Evolutionary conservation across 441 rosid genomes (phyloP).

Genomic region (Macaranga tanarius): DNA sequence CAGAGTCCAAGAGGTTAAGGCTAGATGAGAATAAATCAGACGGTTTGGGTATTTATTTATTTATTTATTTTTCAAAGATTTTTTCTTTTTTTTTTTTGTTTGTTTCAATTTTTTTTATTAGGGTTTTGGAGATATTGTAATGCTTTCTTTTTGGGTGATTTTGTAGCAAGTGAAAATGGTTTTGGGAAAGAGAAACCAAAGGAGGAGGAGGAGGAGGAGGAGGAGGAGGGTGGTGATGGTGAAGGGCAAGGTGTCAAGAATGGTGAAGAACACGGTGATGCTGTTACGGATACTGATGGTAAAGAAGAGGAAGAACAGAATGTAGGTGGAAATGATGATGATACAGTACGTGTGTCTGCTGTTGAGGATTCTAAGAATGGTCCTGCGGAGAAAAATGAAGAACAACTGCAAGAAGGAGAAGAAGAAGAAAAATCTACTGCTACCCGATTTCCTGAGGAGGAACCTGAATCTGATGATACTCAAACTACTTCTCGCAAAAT

Average conservation of each 20-base stretch:
- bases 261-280: conserved; percentile 13
- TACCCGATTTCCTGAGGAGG: conserved; percentile 29
- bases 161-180: conserved; percentile 46
- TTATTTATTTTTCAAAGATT: not conserved
- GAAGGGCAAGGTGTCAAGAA: conserved; percentile 22
- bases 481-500: conserved; percentile 51
- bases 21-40: conserved; percentile 42
- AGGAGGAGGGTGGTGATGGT: conserved; percentile 19
- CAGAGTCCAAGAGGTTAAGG: conserved; percentile 61
- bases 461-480: conserved; percentile 30
- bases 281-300: conserved; percentile 16
- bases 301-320: conserved; percentile 23
- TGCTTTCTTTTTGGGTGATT: not conserved
- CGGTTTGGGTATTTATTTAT: conserved; percentile 41
- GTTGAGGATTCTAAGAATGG: conserved; percentile 35
- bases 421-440: conserved; percentile 21
- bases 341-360: conserved; percentile 20
- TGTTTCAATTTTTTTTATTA: not conserved
- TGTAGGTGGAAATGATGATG: conserved; percentile 6
- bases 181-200: conserved; percentile 31
- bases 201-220: conserved; percentile 33
- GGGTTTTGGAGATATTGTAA: not conserved
- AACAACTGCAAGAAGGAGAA: conserved; percentile 25
- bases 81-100: not conserved
- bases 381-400: conserved; percentile 31